A percentile compares a stretch with the other conserved stretches of the same genome.
Evolutionary conservation across 176 grass and related monocot genomes (phyloP).

Genomic region (Oropetium thomaeum): DNA sequence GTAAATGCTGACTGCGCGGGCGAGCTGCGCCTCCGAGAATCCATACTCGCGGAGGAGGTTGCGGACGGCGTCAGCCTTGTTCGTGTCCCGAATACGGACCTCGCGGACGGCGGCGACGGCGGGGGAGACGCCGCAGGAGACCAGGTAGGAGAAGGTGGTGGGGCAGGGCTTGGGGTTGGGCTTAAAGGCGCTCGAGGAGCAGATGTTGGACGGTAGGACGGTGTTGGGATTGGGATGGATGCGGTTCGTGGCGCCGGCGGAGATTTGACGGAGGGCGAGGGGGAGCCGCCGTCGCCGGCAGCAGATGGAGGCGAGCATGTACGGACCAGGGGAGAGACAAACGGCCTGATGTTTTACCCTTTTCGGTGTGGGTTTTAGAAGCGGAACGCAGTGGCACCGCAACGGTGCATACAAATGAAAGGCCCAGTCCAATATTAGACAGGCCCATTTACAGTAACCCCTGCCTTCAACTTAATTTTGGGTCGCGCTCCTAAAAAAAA

Average conservation of each 20-base stretch:
- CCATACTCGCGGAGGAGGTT: conserved; percentile 13
- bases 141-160: background rate
- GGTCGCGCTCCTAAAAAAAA: no score
- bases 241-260: background rate
- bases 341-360: no score
- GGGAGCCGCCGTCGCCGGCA: conserved; percentile 20
- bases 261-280: background rate
- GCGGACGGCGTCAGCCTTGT: background rate
- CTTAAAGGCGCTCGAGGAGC: background rate
- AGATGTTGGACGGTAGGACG: background rate
- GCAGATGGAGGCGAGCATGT: conserved; percentile 29
- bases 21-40: background rate
- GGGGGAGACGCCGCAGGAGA: conserved; percentile 9
- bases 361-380: no score
- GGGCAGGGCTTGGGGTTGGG: background rate
- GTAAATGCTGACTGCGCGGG: background rate
- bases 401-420: no score
- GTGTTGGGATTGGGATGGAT: background rate
- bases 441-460: no score
- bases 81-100: background rate
- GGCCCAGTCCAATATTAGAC: no score
- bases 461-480: no score
- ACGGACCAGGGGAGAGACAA: no score
- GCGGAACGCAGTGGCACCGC: no score
- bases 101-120: conserved; percentile 2